Conservation (phyloP, 2,329 filamentous ascomycete species). For the Nectriaceae sp. region DNA sequence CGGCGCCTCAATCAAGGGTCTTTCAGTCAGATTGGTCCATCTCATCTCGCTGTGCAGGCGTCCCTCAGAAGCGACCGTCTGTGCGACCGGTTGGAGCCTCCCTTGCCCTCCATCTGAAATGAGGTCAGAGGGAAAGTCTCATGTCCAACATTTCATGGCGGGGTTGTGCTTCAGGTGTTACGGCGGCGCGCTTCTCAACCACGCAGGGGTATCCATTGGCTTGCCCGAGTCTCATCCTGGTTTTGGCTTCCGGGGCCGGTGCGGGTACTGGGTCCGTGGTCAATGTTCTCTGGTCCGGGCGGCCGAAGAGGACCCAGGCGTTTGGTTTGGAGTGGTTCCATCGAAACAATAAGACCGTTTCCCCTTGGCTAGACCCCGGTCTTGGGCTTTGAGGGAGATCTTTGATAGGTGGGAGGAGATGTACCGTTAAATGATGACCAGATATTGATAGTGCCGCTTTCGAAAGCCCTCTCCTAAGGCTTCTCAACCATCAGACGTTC, state of each 20-base stretch:
- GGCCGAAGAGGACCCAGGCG: slow-evolving; percentile 16
- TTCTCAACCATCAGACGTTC: too few species aligned
- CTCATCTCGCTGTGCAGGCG: background rate
- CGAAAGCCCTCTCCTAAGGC: too few species aligned
- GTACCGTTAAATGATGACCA: background rate
- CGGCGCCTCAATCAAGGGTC: background rate
- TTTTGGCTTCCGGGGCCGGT: too few species aligned
- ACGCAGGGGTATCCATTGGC: background rate
- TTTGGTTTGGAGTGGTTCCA: slow-evolving; percentile 34
- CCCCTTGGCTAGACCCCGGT: background rate
- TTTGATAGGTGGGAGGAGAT: slow-evolving; percentile 2
- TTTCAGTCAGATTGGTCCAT: background rate
- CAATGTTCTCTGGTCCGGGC: background rate
- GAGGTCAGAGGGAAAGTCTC: background rate
- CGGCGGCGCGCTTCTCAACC: background rate
- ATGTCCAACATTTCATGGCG: slow-evolving; percentile 5
- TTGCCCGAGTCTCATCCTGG: too few species aligned
- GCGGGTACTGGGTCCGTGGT: too few species aligned
- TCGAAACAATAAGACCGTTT: slow-evolving; percentile 30
- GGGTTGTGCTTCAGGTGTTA: slow-evolving; percentile 6
- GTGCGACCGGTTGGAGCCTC: too few species aligned
- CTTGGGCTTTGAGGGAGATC: background rate
- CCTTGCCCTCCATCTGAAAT: slow-evolving; percentile 2
- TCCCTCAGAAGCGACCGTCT: background rate
- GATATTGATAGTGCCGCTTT: too few species aligned